Evolutionary conservation across 2,329 filamentous ascomycete genomes (phyloP).

Genomic region (Aureobasidium melanogenum): DNA sequence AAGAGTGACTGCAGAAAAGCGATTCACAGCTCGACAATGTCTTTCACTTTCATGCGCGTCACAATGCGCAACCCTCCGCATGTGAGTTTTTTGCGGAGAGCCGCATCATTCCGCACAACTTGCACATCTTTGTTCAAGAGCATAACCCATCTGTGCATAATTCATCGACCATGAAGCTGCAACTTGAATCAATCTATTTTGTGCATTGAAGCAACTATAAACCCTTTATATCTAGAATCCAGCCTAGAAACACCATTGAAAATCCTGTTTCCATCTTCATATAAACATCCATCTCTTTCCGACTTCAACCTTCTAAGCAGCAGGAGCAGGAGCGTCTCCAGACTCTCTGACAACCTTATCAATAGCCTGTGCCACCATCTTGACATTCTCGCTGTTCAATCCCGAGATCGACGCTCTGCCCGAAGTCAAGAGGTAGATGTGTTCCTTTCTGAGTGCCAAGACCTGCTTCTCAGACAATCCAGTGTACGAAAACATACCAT

Average conservation of each 20-base stretch:
- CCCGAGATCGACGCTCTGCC: slow-evolving; percentile 2
- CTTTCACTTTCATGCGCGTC: slow-evolving; percentile 1
- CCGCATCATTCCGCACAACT: background rate
- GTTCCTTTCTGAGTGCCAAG: slow-evolving; percentile 55
- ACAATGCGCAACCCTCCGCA: background rate
- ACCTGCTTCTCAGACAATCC: slow-evolving; percentile 64
- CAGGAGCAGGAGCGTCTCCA: background rate
- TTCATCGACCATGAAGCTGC: too few species aligned
- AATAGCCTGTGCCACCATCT: slow-evolving; percentile 9
- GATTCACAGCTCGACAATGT: background rate
- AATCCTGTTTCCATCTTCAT: too few species aligned
- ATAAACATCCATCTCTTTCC: too few species aligned
- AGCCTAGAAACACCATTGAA: too few species aligned
- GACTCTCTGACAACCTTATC: slow-evolving; percentile 5
- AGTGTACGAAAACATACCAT: slow-evolving; percentile 95
- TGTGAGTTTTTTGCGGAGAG: slow-evolving; percentile 6
- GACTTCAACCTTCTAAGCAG: background rate
- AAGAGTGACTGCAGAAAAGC: too few species aligned
- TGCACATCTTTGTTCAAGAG: too few species aligned
- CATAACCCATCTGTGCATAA: too few species aligned
- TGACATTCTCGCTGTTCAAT: slow-evolving; percentile 1
- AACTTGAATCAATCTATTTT: too few species aligned
- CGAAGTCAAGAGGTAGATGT: slow-evolving; percentile 55
- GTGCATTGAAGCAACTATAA: too few species aligned
- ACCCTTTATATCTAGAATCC: too few species aligned